A percentile compares a stretch with the other conserved stretches of the same genome.
Conservation (phyloP, 2,329 filamentous ascomycete species). For the Niveomyces coronatus region DNA sequence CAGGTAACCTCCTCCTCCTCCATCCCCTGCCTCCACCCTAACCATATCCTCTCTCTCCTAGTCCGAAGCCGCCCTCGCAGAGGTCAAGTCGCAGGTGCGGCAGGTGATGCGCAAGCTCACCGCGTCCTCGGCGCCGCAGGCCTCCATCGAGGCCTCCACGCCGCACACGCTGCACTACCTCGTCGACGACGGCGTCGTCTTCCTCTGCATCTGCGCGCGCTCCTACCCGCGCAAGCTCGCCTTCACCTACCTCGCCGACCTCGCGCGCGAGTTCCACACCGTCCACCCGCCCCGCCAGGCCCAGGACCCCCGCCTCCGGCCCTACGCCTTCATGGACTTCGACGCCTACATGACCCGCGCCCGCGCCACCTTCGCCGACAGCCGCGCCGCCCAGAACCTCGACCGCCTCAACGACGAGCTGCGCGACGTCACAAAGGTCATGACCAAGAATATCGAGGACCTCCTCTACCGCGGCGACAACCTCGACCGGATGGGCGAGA, state of each 20-base stretch:
- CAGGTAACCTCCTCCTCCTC: constrained; percentile 36
- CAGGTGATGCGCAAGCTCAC: constrained; percentile 81
- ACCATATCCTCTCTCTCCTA: constrained; percentile 22
- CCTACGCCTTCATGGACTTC: constrained; percentile 96
- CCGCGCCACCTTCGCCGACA: constrained; percentile 88
- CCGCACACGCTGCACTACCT: constrained; percentile 82
- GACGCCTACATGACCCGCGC: constrained; percentile 93
- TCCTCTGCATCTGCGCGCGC: constrained; percentile 85
- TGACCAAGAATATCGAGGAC: constrained; percentile 99
- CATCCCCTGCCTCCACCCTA: neutral
- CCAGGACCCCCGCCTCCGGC: constrained; percentile 63
- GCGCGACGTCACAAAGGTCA: constrained; percentile 94
- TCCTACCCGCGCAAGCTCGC: constrained; percentile 96
- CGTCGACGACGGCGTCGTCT: constrained; percentile 73
- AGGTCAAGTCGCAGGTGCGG: constrained; percentile 86
- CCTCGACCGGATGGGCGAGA: constrained; percentile 93
- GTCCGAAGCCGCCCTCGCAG: constrained; percentile 64
- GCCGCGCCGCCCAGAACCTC: constrained; percentile 81
- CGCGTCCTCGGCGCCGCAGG: constrained; percentile 81
- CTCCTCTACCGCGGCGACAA: constrained; percentile 89
- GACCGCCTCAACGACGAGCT: constrained; percentile 95
- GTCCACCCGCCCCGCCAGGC: constrained; percentile 70
- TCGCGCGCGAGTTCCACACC: constrained; percentile 80
- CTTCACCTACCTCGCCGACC: constrained; percentile 93
- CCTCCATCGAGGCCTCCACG: constrained; percentile 81